These are phyloP conservation scores for Zygosaccharomyces pseudobailii DNA, from an alignment of 1,139 yeast genomes.

Conservation along the genomic window DNA sequence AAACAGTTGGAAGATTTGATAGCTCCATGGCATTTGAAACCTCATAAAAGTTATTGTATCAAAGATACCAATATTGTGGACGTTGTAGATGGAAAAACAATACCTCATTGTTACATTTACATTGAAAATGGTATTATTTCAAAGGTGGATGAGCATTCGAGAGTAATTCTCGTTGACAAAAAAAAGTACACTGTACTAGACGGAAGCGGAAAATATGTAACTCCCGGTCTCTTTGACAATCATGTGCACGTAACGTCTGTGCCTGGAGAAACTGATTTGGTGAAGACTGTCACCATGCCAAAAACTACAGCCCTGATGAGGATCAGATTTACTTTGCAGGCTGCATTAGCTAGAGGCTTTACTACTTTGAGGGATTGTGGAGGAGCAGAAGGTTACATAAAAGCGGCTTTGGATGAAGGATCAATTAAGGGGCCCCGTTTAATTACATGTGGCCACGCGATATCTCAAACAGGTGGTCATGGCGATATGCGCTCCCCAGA, in stretches of 20 bases:
- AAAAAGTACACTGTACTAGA: neutral
- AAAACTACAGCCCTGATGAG: slow-evolving; percentile 5
- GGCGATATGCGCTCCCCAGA: slow-evolving; percentile 9
- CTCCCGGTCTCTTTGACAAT: slow-evolving; percentile 6
- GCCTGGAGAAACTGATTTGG: slow-evolving; percentile 4
- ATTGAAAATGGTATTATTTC: neutral
- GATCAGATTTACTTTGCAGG: slow-evolving; percentile 3
- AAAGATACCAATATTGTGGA: neutral
- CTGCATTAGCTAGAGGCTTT: slow-evolving; percentile 5
- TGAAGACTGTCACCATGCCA: slow-evolving; percentile 2
- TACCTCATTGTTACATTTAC: neutral
- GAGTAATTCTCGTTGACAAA: neutral
- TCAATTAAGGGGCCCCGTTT: slow-evolving; percentile 7
- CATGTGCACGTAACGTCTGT: slow-evolving; percentile 7
- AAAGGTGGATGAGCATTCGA: neutral
- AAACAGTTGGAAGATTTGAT: neutral
- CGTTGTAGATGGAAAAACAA: neutral
- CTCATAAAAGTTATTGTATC: neutral
- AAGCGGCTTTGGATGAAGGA: slow-evolving; percentile 8
- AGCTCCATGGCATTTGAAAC: neutral
- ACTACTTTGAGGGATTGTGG: slow-evolving; percentile 13
- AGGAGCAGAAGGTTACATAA: slow-evolving; percentile 10
- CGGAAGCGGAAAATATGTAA: slow-evolving; percentile 3
- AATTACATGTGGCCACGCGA: slow-evolving; percentile 12
- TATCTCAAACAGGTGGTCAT: slow-evolving; percentile 14